Conservation (phyloP, 2,329 filamentous ascomycete genomes). For the Epichloe brachyelytri region DNA sequence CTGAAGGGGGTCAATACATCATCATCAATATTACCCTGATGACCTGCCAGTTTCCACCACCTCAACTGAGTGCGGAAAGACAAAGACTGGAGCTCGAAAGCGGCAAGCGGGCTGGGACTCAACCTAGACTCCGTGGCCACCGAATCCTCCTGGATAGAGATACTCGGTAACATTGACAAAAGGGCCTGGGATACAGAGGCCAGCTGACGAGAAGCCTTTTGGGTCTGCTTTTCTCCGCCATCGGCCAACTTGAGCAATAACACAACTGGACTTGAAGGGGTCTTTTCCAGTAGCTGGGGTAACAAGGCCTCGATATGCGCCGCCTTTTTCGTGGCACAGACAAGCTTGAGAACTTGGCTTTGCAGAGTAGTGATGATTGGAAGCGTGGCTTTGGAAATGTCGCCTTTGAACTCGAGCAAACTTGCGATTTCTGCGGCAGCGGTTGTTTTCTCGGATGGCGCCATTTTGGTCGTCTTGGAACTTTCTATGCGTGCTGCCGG, state of each 20-base stretch:
- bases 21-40: slow-evolving; percentile 46
- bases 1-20: slow-evolving; percentile 54
- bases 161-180: slow-evolving; percentile 52
- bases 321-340: slow-evolving; percentile 47
- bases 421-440: slow-evolving; percentile 33
- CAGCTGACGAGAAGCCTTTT: slow-evolving; percentile 51
- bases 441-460: slow-evolving; percentile 18
- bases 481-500: slow-evolving; percentile 12
- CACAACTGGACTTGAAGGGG: slow-evolving; percentile 43
- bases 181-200: slow-evolving; percentile 53
- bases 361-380: slow-evolving; percentile 50
- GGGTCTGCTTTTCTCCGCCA: slow-evolving; percentile 29
- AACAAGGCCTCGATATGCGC: slow-evolving; percentile 44
- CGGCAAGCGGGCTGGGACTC: slow-evolving; percentile 41
- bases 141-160: slow-evolving; percentile 50
- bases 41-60: slow-evolving; percentile 52
- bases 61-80: slow-evolving; percentile 48
- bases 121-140: slow-evolving; percentile 38
- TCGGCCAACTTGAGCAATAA: slow-evolving; percentile 38
- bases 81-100: slow-evolving; percentile 50
- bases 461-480: slow-evolving; percentile 20
- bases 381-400: slow-evolving; percentile 31
- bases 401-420: slow-evolving; percentile 47
- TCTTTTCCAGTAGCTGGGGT: slow-evolving; percentile 38
- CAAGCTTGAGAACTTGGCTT: slow-evolving; percentile 48